Evolutionary conservation across 768 basidiomycete species (phyloP), one percentile per base, ranked within the genome.

Genomic region (Suillus occidentalis): DNA sequence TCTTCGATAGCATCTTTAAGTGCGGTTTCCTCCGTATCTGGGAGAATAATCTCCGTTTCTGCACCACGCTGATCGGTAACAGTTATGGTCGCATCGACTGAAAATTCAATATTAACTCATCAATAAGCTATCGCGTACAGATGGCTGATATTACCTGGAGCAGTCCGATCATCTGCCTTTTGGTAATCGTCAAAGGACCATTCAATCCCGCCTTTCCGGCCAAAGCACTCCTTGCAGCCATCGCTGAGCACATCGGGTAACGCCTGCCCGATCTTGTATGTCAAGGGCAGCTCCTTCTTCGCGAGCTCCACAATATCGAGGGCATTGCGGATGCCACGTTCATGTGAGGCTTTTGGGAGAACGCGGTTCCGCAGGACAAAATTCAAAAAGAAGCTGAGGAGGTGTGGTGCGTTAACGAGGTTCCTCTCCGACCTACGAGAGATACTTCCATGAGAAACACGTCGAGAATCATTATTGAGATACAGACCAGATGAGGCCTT

Each of bases 401-500:
- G 77, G 34, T 80, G 83, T 3, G 90, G 89, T 2, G 81, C 76
- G 63, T 80, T 77, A 13, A 77, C 66, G 47, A 90, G 78, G 65
- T 85, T 82, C 59, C 72, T 81, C 68, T 85, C 82, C 22, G 77
- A 76, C 76, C 84, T 86, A 36, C 16, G 75, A 39, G 55, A 37
- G 14, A 68, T 25, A 63, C 28, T 56, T 61, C 39, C 58, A 45
- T 53, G 25, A 66, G 58, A 56, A 36, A 31, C 18, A 31, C 16
- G 6, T 40, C 13, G 6, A 22, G 28, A 22, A 62, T 59, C 47
- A 39, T 8, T 57, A 37, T 8, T 56, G 55, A 61, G 40, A 36
- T 66, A 20, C 81, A n/a, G 65, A 90, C 91, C 88, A 92, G 62
- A 87, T 82, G 56, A 90, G 80, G 31, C 92, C 92, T 63, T 86